A percentile compares a stretch with the other conserved stretches of the same genome.
Conservation (phyloP, 306 rosid genomes). For the Cucumis cinereus region DNA sequence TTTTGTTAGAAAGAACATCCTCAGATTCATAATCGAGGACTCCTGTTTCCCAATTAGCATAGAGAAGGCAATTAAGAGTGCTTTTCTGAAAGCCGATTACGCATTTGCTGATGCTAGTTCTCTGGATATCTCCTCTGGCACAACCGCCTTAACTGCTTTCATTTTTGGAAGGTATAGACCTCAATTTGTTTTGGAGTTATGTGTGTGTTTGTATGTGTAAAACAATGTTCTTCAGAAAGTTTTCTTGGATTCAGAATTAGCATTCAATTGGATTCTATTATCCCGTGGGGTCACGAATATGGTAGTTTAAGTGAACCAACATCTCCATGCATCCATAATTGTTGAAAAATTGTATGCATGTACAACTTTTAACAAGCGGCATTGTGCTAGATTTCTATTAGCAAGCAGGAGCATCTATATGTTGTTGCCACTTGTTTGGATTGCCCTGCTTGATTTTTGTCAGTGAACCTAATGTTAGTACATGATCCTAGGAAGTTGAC, state of each 20-base stretch:
- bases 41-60: slow-evolving; percentile 43
- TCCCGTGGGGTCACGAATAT: neutral
- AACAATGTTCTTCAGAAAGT: neutral
- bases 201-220: neutral
- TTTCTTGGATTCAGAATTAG: neutral
- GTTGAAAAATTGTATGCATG: neutral
- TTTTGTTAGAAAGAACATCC: slow-evolving; percentile 57
- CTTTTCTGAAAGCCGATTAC: slow-evolving; percentile 61
- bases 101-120: slow-evolving; percentile 67
- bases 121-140: slow-evolving; percentile 75
- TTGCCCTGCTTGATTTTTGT: neutral
- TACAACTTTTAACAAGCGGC: neutral
- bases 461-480: neutral
- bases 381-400: neutral
- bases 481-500: neutral
- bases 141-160: slow-evolving; percentile 67
- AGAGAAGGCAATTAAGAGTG: slow-evolving; percentile 55
- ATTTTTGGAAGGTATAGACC: slow-evolving; percentile 42
- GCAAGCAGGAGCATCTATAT: neutral
- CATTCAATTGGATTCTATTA: neutral
- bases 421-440: neutral
- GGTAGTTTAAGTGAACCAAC: neutral
- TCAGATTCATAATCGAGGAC: slow-evolving; percentile 57
- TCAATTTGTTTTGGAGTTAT: neutral
- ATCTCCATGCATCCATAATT: neutral